Evolutionary conservation across 2,329 filamentous ascomycete species (phyloP).

Genomic region (Leptoxyphium fumago): DNA sequence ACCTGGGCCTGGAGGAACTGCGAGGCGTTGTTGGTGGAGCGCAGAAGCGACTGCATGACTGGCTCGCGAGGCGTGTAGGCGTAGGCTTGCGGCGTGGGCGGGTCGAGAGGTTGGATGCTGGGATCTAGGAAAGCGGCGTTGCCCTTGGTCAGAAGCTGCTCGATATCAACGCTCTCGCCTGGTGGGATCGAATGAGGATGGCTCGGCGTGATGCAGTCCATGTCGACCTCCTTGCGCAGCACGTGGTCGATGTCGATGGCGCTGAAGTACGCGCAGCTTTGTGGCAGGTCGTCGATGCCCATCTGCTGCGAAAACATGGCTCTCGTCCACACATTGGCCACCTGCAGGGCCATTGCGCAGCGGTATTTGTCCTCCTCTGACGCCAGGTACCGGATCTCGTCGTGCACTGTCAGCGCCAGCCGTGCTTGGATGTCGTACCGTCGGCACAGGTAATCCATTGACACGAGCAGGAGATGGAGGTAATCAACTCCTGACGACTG

Average conservation of each 20-base stretch:
- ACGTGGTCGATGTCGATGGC: slow-evolving; percentile 92
- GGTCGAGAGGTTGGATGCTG: slow-evolving; percentile 38
- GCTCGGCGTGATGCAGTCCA: slow-evolving; percentile 90
- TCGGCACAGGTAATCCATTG: slow-evolving; percentile 84
- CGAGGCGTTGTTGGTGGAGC: slow-evolving; percentile 19
- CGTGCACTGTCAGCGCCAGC: slow-evolving; percentile 85
- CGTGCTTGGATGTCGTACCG: slow-evolving; percentile 76
- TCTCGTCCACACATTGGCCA: slow-evolving; percentile 90
- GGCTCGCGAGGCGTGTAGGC: slow-evolving; percentile 56
- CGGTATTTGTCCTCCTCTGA: slow-evolving; percentile 74
- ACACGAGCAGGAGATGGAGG: slow-evolving; percentile 78
- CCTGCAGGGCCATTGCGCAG: slow-evolving; percentile 80
- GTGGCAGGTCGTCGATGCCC: slow-evolving; percentile 86
- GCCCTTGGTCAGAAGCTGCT: slow-evolving; percentile 60
- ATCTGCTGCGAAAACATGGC: slow-evolving; percentile 97
- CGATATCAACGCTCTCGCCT: slow-evolving; percentile 78
- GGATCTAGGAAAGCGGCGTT: slow-evolving; percentile 54
- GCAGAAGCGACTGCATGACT: slow-evolving; percentile 61
- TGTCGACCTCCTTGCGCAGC: slow-evolving; percentile 93
- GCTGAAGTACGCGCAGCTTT: slow-evolving; percentile 88
- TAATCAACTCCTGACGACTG: slow-evolving; percentile 97
- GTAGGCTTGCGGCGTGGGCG: slow-evolving; percentile 48
- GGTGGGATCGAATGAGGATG: slow-evolving; percentile 63
- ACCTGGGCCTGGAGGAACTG: slow-evolving; percentile 76
- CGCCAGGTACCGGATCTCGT: slow-evolving; percentile 91